Evolutionary conservation across 176 grass and related monocot species (phyloP), one percentile per base, ranked within the genome.

Genomic region (Miscanthus lutarioriparius): DNA sequence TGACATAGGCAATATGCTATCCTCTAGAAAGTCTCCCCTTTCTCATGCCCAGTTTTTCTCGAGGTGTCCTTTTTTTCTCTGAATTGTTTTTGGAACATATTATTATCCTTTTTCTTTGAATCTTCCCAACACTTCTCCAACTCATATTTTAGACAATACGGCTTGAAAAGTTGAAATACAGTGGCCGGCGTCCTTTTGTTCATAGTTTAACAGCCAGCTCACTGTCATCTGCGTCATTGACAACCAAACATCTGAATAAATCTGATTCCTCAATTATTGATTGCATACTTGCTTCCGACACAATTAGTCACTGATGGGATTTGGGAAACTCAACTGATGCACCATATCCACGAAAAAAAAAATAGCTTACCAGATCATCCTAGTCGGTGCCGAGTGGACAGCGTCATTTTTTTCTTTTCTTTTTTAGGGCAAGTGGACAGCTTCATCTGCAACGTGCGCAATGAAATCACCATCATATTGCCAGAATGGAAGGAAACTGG

Each of bases 401-500:
- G 17, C 19, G 37, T 63, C 38, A 3, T 63, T 9, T 43, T 43
- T 43, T 43, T 39, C 8, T 8, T 10, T 41, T 44, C 0, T 48
- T 5, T 48, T 51, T 15, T 15, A 7, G 2, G 5, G 48, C 4
- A 22, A 22, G 58, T 27, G 2, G 51, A 54, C 49, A 54, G 17
- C 19, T 63, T 63, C 38, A 3, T 63, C n/a, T 26, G 20, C 75
- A 47, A 48, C 64, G 37, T 78, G 48, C 74, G 64, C 32, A 39
- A n/a, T 41, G 37, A 44, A 17, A 61, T 59, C 74, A 6, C 76
- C 38, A 47, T 72, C 75, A 26, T 70, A 62, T 70, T 59, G 65
- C 51, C 27, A 37, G 27, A 23, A 70, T n/a, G 26, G 28, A 25
- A 35, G 19, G 32, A 13, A 39, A 67, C 30, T 12, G 15, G 30